Evolutionary conservation across 1,284 basidiomycete species (phyloP), one percentile per base, ranked within the genome.

Genomic region (Nidula niveotomentosa): DNA sequence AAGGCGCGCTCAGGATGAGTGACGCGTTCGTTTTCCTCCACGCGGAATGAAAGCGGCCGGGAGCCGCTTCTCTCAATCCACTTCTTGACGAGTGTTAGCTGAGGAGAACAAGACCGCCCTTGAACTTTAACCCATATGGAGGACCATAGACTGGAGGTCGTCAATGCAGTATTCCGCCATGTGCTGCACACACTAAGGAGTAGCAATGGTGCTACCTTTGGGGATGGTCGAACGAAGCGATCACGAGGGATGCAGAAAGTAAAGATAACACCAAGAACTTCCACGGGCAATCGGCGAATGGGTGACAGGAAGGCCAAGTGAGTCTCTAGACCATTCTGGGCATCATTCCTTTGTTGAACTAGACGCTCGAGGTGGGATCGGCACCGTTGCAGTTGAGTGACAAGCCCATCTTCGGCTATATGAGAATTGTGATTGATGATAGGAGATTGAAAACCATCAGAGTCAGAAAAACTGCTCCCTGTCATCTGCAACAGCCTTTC

Each of bases 191-290:
- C 60, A n/a, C 62, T 63, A 15, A 64, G 61, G 6, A 70, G 54
- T 17, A 70, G 56, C 8, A 71, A 58, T 6, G 65, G 65, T 7
- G 65, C 58, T 36, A 66, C 61, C 8, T 46, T 39, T 45, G 56
- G 59, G n/a, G 61, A 61, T 8, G 70, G 65, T 3, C 59, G 55
- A 15, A 68, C 49, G 44, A 67, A 69, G 1, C 56, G 48, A 36
- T 62, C 62, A 7, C 57, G 58, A 13, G 71, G 67, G 3, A 74
- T 56, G 57, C 70, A 75, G 33, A 68, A 62, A 30, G 59, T 58
- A 58, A 79, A 79, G 18, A 77, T 69, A 37, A 72, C 67, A 5
- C 69, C 63, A 5, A 76, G 58, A 18, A 76, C 58, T 54, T 79
- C 76, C 10, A 69, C 64, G 4, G 75, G 74, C 9, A 74, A 49